These are phyloP conservation scores for Ustulina deusta DNA, from an alignment of 2,329 filamentous ascomycete genomes.

Conservation along the genomic window DNA sequence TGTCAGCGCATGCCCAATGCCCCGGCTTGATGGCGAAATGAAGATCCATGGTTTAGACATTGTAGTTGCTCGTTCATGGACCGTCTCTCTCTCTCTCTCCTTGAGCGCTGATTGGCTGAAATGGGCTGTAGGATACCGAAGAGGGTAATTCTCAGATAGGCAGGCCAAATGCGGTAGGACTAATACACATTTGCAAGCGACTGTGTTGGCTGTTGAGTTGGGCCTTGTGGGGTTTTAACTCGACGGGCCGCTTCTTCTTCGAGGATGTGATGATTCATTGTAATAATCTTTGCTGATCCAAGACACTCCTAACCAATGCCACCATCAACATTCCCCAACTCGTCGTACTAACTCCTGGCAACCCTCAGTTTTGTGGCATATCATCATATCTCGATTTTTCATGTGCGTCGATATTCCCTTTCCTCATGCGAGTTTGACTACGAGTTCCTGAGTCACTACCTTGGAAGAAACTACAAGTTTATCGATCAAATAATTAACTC, in stretches of 20 bases:
- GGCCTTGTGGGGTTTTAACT: background rate
- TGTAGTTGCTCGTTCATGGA: background rate
- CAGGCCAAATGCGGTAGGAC: background rate
- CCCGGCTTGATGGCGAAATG: conserved; percentile 61
- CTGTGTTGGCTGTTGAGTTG: background rate
- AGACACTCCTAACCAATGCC: background rate
- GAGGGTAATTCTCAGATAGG: conserved; percentile 35
- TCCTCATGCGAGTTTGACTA: no score
- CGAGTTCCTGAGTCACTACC: no score
- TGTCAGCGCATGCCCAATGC: conserved; percentile 63
- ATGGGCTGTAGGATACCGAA: conserved; percentile 18
- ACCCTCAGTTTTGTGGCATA: background rate
- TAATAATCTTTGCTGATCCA: conserved; percentile 11
- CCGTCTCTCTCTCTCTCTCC: background rate
- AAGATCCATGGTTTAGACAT: conserved; percentile 64
- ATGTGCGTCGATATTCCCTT: background rate
- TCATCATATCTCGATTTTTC: background rate
- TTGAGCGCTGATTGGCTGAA: conserved; percentile 28
- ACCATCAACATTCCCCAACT: background rate
- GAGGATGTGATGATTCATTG: conserved; percentile 23
- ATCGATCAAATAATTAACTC: no score
- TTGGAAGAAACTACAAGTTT: no score
- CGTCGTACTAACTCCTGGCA: background rate
- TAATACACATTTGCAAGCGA: background rate
- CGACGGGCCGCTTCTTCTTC: background rate